These are phyloP conservation scores for Lipomyces yarrowii DNA, from an alignment of 1,139 yeast species.

Conservation along the genomic window DNA sequence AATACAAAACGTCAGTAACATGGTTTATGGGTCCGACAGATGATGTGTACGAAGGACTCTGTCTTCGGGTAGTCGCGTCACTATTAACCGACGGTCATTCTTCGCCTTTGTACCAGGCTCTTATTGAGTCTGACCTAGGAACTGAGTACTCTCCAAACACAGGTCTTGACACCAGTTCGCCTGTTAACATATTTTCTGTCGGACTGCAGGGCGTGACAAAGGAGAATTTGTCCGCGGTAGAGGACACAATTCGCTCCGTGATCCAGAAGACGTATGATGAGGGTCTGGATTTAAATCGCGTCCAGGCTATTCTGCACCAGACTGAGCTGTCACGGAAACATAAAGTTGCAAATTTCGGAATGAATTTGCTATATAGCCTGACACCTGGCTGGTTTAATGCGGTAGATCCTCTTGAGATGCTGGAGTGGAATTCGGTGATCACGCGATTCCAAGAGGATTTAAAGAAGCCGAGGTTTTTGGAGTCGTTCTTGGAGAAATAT, in stretches of 20 bases:
- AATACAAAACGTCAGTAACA: constrained; percentile 77
- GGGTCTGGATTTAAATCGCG: constrained; percentile 61
- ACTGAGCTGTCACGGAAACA: constrained; percentile 81
- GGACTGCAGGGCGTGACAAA: constrained; percentile 78
- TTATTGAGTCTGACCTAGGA: constrained; percentile 83
- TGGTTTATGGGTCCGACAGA: constrained; percentile 83
- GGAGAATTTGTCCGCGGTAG: constrained; percentile 53
- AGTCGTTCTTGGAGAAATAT: constrained; percentile 56
- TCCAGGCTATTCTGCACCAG: constrained; percentile 86
- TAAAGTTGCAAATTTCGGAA: constrained; percentile 88
- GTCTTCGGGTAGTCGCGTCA: constrained; percentile 70
- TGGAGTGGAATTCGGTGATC: constrained; percentile 67
- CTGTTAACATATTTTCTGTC: constrained; percentile 74
- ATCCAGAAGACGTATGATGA: constrained; percentile 41
- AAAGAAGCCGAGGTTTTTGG: constrained; percentile 57
- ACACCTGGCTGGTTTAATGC: constrained; percentile 85
- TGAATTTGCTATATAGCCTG: constrained; percentile 70
- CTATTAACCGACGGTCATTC: constrained; percentile 89
- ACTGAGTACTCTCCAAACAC: constrained; percentile 86
- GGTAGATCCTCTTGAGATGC: constrained; percentile 65
- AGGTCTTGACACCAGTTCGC: constrained; percentile 84
- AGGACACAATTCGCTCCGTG: constrained; percentile 49
- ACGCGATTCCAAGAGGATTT: constrained; percentile 63
- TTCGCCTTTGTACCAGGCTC: constrained; percentile 80
- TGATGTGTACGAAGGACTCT: constrained; percentile 68